Evolutionary conservation across 306 rosid genomes (phyloP).

Genomic region (Sesbania bispinosa): DNA sequence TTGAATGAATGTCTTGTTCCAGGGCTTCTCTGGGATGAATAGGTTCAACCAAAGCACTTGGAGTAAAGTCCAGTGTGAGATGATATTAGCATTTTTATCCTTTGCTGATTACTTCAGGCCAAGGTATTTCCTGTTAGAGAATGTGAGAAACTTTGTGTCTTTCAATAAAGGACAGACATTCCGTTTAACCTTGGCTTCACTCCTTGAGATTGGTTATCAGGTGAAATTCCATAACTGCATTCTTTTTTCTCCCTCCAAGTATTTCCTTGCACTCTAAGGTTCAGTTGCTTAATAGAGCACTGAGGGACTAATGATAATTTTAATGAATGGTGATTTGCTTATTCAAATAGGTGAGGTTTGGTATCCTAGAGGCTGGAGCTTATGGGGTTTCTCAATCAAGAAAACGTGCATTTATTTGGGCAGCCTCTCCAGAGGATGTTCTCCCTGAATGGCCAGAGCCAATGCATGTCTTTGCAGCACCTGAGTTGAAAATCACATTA

Average conservation of each 20-base stretch:
- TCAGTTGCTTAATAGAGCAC: too few relatives aligned
- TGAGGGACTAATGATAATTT: background rate
- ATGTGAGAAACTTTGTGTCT: too few relatives aligned
- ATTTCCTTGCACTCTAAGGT: too few relatives aligned
- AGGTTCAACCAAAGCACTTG: too few relatives aligned
- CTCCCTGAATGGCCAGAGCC: conserved; percentile 93
- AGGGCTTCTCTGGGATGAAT: too few relatives aligned
- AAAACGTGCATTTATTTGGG: conserved; percentile 93
- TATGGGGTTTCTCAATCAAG: conserved; percentile 87
- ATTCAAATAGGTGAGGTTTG: conserved; percentile 67
- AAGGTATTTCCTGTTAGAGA: too few relatives aligned
- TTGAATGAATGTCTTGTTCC: too few relatives aligned
- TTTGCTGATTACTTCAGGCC: too few relatives aligned
- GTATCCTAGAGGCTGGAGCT: conserved; percentile 89
- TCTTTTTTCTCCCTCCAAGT: background rate
- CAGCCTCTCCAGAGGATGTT: conserved; percentile 71
- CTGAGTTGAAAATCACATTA: conserved; percentile 54
- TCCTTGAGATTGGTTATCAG: conserved; percentile 95
- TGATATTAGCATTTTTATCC: too few relatives aligned
- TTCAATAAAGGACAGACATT: too few relatives aligned
- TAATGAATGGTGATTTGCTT: conserved; percentile 8
- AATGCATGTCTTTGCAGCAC: conserved; percentile 71
- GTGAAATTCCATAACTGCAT: conserved; percentile 29
- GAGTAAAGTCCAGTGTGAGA: too few relatives aligned
- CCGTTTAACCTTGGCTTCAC: conserved; percentile 75